Percentiles rank a stretch among this genome's conserved stretches.
phyloP scores from a whole-genome alignment of 164 flowering plant genomes.

The Malania oleifera region DNA sequence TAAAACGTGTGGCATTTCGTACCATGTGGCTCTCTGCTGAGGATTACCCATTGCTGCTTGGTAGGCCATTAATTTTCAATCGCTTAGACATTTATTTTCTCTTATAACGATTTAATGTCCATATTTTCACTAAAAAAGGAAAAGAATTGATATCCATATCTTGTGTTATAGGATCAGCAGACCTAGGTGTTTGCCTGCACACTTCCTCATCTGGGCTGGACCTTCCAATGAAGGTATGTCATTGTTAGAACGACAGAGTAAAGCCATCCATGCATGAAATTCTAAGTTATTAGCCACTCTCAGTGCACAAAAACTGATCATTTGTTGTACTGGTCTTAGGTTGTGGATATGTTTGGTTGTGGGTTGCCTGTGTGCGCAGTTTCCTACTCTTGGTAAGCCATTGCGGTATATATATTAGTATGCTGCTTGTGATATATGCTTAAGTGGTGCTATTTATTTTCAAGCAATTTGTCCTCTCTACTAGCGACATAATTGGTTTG shows the following conservation, averaged over 20 bases:
- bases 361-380: conserved; percentile 97
- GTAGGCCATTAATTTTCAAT: conserved; percentile 27
- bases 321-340: conserved; percentile 32
- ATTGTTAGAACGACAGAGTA: too few relatives aligned
- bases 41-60: conserved; percentile 88
- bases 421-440: conserved; percentile 2
- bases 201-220: conserved; percentile 97
- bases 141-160: neutral
- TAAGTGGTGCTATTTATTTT: neutral
- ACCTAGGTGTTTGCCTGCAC: conserved; percentile 88
- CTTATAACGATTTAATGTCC: neutral
- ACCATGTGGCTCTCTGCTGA: conserved; percentile 98
- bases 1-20: conserved; percentile 91
- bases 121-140: neutral
- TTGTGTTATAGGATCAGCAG: conserved; percentile 74
- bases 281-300: neutral
- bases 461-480: neutral
- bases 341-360: conserved; percentile 99
- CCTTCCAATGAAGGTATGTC: conserved; percentile 91
- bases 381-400: conserved; percentile 82
- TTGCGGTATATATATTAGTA: conserved; percentile 1
- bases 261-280: too few relatives aligned
- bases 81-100: neutral
- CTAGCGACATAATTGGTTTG: conserved; percentile 9
- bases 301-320: neutral